These are phyloP conservation scores for Leccinum holopus DNA, from an alignment of 1,284 basidiomycete genomes.

Conservation along the genomic window DNA sequence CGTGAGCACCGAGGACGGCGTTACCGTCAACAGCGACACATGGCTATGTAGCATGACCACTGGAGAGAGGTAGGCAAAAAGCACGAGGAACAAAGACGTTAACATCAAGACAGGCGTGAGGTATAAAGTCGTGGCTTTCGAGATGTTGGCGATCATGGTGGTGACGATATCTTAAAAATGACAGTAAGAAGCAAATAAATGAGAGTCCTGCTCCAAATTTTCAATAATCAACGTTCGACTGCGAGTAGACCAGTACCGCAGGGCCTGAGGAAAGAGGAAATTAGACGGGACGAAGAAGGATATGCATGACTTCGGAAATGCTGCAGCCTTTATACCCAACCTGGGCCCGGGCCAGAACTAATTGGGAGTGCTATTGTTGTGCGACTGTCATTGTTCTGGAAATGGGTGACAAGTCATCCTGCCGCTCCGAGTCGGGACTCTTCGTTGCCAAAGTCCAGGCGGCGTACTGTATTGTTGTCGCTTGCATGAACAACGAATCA, in stretches of 20 bases:
- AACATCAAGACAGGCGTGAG: conserved; percentile 66
- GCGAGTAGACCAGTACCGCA: conserved; percentile 28
- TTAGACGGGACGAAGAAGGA: neutral
- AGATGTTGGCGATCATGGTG: conserved; percentile 55
- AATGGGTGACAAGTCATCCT: neutral
- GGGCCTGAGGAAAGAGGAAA: conserved; percentile 5
- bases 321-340: conserved; percentile 18
- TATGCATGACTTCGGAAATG: conserved; percentile 3
- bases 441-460: neutral
- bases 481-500: conserved; percentile 11
- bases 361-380: conserved; percentile 24
- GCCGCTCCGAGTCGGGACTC: neutral
- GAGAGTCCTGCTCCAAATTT: conserved; percentile 22
- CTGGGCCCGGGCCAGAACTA: neutral
- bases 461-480: neutral
- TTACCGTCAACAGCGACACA: conserved; percentile 64
- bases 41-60: conserved; percentile 55
- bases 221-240: conserved; percentile 6
- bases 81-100: conserved; percentile 60
- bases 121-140: conserved; percentile 67
- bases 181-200: conserved; percentile 2
- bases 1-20: conserved; percentile 54
- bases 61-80: conserved; percentile 68
- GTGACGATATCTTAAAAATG: conserved; percentile 3
- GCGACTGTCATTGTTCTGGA: conserved; percentile 18